Evolutionary conservation across 1,284 basidiomycete genomes (phyloP), one percentile per base, ranked within the genome.

Genomic region (Cystobasidiaceae sp.): DNA sequence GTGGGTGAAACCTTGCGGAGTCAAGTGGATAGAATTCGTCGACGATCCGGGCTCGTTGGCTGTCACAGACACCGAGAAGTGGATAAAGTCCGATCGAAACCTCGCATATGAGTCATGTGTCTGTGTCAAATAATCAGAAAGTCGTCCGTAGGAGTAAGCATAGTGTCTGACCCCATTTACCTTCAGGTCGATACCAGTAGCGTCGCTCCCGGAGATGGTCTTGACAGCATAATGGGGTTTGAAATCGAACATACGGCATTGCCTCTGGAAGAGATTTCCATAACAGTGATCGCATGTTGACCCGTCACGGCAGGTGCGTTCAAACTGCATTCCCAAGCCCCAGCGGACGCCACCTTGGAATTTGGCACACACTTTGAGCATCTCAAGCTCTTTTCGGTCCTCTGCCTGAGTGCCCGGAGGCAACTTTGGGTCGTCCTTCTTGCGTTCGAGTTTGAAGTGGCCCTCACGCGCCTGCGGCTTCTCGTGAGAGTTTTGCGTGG

Each of bases 71-170:
- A 94, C 81, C 0, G 92, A 93, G 60, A 96, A 83, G 78, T 98
- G 94, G 66, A 97, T 86, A 75, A 91, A 96, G 77, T 97, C 88
- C 7, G 93, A 96, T 33, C 94, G 85, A 79, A 97, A 97, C 1
- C 84, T 88, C 66, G 84, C 84, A 76, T 85, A 97, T 0, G 93
- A 93, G 78, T 98, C 93, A 39, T 81, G 77, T 23, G 73, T 49
- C 72, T 72, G 59, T 21, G n/a, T n/a, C n/a, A n/a, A 33, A 27
- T 13, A 30, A 2, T 23, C 66, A 85, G 66, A 19, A 30, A 71
- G 43, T 6, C n/a, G 39, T n/a, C n/a, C n/a, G n/a, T n/a, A n/a
- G n/a, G n/a, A n/a, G n/a, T n/a, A n/a, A 11, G 21, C 21, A 21
- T 9, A 21, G 21, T 8, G 9, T 21, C 21, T 15, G 11, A 21